Evolutionary conservation across 2,329 filamentous ascomycete genomes (phyloP).

Genomic region (Lachnellula willkommii): DNA sequence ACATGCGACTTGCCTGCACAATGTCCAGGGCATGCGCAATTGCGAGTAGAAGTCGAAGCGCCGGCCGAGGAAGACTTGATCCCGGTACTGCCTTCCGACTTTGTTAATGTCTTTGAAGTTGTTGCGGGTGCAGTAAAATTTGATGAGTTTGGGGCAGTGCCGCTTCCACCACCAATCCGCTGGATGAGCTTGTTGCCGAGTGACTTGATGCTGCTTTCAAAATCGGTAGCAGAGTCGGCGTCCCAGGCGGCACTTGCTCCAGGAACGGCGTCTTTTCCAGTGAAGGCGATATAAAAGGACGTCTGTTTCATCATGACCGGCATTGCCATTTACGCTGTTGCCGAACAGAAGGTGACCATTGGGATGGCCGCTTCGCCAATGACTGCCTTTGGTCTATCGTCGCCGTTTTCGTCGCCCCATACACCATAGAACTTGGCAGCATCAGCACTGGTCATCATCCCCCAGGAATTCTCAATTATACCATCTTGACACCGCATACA

Average conservation of each 20-base stretch:
- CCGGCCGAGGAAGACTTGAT: background rate
- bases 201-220: slow-evolving; percentile 47
- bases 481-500: slow-evolving; percentile 45
- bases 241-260: slow-evolving; percentile 51
- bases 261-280: slow-evolving; percentile 50
- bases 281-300: slow-evolving; percentile 58
- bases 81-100: too few relatives aligned
- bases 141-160: background rate
- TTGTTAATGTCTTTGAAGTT: slow-evolving; percentile 4
- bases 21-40: slow-evolving; percentile 17
- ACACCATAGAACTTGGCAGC: slow-evolving; percentile 47
- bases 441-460: background rate
- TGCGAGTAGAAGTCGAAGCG: background rate
- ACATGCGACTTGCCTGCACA: slow-evolving; percentile 11
- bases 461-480: background rate
- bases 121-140: background rate
- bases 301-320: slow-evolving; percentile 51
- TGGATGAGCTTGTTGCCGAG: slow-evolving; percentile 49
- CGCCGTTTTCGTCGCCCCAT: slow-evolving; percentile 59
- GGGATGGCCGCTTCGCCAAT: slow-evolving; percentile 55
- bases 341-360: slow-evolving; percentile 52
- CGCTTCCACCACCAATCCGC: slow-evolving; percentile 26
- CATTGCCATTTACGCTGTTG: slow-evolving; percentile 46
- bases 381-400: slow-evolving; percentile 40
- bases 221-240: slow-evolving; percentile 43